Evolutionary conservation across 495 filamentous ascomycete genomes (phyloP).

Genomic region (Cercophora samala): DNA sequence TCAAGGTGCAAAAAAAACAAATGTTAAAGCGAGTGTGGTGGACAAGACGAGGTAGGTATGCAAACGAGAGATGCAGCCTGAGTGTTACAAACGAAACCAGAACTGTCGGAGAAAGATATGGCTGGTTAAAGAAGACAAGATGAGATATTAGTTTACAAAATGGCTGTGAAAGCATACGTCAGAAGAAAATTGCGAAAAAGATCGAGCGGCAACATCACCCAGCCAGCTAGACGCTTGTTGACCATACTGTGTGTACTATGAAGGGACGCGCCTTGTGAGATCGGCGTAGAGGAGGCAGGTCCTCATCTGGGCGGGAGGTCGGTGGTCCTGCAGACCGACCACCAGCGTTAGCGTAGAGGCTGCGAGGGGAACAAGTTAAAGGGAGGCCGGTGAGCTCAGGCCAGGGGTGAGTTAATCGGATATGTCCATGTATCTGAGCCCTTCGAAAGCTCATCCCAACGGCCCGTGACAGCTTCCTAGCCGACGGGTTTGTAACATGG

Average conservation of each 20-base stretch:
- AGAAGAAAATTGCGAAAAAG: slow-evolving; percentile 3
- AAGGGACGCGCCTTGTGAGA: slow-evolving; percentile 6
- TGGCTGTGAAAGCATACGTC: slow-evolving; percentile 9
- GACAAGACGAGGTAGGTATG: neutral
- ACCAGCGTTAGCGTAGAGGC: neutral
- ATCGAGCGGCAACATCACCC: slow-evolving; percentile 10
- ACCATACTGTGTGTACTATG: neutral
- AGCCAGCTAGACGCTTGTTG: slow-evolving; percentile 11
- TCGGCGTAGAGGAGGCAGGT: neutral
- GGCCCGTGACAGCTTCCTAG: neutral
- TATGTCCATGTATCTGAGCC: neutral
- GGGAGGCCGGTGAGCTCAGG: neutral
- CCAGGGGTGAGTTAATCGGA: slow-evolving; percentile 2
- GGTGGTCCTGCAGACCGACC: slow-evolving; percentile 1
- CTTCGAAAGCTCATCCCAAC: neutral
- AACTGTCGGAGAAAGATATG: neutral
- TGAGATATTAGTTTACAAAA: neutral
- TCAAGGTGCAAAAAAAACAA: neutral
- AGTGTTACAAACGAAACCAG: neutral
- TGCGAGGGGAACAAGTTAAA: neutral
- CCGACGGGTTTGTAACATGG: neutral
- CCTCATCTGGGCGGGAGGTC: neutral
- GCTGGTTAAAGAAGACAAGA: neutral
- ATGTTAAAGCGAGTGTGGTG: neutral
- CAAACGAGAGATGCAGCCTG: slow-evolving; percentile 6